Conservation (phyloP, 208 protist genomes). For the Leishmania braziliensis region DNA sequence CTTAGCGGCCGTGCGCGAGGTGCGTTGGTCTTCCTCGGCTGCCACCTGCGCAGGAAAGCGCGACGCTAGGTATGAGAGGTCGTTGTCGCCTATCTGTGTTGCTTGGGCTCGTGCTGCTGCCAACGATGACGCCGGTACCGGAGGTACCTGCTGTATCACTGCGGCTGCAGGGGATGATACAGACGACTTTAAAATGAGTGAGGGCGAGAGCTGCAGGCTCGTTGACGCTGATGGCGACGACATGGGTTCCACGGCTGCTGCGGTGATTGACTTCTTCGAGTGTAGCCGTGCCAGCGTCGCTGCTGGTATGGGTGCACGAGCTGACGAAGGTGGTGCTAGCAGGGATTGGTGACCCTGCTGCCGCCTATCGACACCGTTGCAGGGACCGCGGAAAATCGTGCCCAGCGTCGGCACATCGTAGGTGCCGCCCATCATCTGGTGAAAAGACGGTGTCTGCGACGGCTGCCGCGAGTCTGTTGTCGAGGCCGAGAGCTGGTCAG, state of each 20-base stretch:
- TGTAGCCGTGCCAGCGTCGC: not conserved
- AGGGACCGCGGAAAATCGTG: not conserved
- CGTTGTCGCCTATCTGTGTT: not conserved
- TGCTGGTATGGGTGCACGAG: not conserved
- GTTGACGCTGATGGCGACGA: not conserved
- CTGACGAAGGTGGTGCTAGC: not conserved
- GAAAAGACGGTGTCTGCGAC: not conserved
- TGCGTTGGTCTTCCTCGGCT: not conserved
- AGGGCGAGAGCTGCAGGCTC: constrained; percentile 1
- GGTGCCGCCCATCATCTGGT: constrained; percentile 14
- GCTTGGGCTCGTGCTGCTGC: not conserved
- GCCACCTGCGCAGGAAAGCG: not conserved
- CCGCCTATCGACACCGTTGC: not conserved
- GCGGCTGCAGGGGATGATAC: not conserved
- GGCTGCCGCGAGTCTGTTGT: not conserved
- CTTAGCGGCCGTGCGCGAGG: not conserved
- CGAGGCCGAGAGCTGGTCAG: not conserved
- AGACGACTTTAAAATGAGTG: not conserved
- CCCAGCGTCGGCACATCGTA: constrained; percentile 19
- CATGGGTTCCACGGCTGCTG: not conserved
- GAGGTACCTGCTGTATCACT: not conserved
- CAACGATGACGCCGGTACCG: not conserved
- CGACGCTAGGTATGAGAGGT: not conserved
- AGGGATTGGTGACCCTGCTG: not conserved
- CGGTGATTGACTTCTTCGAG: not conserved